A percentile compares a stretch with the other conserved stretches of the same genome.
phyloP scores from a whole-genome alignment of 495 filamentous ascomycete species.

The Hypoxylon fragiforme region DNA sequence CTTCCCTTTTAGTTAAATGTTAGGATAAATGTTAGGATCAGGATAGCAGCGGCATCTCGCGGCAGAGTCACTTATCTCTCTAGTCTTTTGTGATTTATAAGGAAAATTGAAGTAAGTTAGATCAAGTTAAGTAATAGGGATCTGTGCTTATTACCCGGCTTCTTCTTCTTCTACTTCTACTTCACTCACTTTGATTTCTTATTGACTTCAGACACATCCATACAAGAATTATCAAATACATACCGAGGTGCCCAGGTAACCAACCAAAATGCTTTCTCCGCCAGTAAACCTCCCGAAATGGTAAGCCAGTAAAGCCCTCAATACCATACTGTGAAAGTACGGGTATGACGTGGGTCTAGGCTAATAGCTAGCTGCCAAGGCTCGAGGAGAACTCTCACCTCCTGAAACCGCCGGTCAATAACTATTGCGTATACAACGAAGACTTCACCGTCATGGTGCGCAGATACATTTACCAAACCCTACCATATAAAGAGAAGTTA shows the following conservation, averaged over 20 bases:
- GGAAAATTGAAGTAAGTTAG: too few relatives aligned
- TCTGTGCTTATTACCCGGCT: too few relatives aligned
- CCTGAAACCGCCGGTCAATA: constrained; percentile 93
- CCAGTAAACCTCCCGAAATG: constrained; percentile 85
- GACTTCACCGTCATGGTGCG: constrained; percentile 76
- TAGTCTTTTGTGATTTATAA: constrained; percentile 4
- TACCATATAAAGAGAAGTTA: neutral
- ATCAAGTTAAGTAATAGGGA: too few relatives aligned
- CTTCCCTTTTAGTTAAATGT: too few relatives aligned
- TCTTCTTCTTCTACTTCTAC: too few relatives aligned
- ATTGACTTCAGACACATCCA: too few relatives aligned
- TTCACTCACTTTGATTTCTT: too few relatives aligned
- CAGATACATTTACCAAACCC: constrained; percentile 12
- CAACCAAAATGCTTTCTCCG: constrained; percentile 48
- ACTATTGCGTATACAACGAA: constrained; percentile 91
- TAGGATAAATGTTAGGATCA: constrained; percentile 12
- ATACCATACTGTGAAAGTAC: neutral
- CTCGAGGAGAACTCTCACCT: constrained; percentile 90
- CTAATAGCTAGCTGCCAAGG: constrained; percentile 54
- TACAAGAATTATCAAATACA: too few relatives aligned
- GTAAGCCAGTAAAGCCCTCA: constrained; percentile 48
- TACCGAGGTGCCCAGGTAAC: too few relatives aligned
- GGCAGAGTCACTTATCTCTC: constrained; percentile 1
- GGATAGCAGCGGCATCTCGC: constrained; percentile 16
- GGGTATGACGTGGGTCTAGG: constrained; percentile 12